phyloP scores from a whole-genome alignment of 2,329 filamentous ascomycete species.

The Trichoderma aggressivum region DNA sequence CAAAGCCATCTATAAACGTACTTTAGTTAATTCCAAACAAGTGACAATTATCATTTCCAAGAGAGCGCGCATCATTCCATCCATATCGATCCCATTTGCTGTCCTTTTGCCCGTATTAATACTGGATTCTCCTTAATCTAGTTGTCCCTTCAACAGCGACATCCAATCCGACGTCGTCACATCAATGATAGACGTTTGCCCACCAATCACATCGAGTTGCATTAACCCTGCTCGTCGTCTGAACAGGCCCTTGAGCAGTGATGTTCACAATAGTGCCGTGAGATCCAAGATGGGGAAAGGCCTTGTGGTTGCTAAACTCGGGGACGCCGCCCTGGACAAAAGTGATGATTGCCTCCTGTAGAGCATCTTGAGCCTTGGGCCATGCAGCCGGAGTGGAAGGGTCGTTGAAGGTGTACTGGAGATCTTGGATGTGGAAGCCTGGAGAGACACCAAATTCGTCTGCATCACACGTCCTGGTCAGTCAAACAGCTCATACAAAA shows the following conservation, averaged over 20 bases:
- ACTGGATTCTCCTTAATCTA: not conserved
- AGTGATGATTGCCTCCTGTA: not conserved
- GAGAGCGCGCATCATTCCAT: not conserved
- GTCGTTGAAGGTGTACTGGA: not conserved
- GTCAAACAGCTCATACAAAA: not conserved
- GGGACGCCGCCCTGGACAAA: not conserved
- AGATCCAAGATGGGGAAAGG: not conserved
- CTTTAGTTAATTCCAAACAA: not conserved
- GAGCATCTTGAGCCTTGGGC: not conserved
- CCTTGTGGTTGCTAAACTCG: not conserved
- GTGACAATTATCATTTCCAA: not conserved
- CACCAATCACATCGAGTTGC: not conserved
- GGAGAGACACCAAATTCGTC: not conserved
- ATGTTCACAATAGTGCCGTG: not conserved
- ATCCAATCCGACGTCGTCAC: not conserved
- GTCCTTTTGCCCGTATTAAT: not conserved
- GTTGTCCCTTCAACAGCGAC: not conserved
- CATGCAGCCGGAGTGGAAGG: not conserved
- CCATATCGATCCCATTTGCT: not conserved
- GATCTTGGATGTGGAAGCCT: not conserved
- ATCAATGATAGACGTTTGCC: not conserved
- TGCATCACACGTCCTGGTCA: not conserved
- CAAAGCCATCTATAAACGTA: not conserved
- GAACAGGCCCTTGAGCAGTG: not conserved
- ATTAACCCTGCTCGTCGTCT: not conserved